These are phyloP conservation scores for Hyaloperonospora brassicae DNA, from an alignment of 352 stramenopile species.

Conservation along the genomic window DNA sequence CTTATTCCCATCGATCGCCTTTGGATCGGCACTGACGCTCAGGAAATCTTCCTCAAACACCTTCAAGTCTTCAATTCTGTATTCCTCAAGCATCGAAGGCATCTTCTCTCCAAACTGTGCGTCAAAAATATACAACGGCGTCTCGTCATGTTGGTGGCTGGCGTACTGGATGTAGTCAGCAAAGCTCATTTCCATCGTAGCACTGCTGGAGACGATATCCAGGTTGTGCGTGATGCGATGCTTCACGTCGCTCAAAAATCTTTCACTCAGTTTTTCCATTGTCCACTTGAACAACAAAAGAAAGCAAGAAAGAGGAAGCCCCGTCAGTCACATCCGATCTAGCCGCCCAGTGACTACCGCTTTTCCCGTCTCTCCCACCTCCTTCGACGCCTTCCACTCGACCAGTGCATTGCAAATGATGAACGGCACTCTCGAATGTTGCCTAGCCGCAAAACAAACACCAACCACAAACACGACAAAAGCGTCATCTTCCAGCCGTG, in stretches of 20 bases:
- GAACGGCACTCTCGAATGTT: conserved; percentile 65
- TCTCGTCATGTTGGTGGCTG: conserved; percentile 66
- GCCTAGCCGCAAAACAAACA: conserved; percentile 19
- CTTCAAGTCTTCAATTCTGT: conserved; percentile 48
- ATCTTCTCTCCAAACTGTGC: conserved; percentile 78
- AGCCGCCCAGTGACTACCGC: not conserved
- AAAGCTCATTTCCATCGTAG: conserved; percentile 72
- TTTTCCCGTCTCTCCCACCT: conserved; percentile 23
- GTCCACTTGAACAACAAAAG: conserved; percentile 51
- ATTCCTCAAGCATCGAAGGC: conserved; percentile 58
- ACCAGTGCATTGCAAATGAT: conserved; percentile 61
- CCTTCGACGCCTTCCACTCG: conserved; percentile 60
- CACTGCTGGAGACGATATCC: conserved; percentile 44
- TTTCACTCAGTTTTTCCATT: conserved; percentile 44
- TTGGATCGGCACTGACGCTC: conserved; percentile 22
- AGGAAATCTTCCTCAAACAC: conserved; percentile 78
- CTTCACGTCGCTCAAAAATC: conserved; percentile 42
- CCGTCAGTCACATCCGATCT: not conserved
- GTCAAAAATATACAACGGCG: conserved; percentile 85
- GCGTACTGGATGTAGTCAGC: conserved; percentile 64
- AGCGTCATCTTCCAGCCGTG: not conserved
- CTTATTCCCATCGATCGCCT: conserved; percentile 19
- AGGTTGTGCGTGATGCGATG: conserved; percentile 77
- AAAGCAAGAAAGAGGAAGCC: not conserved
- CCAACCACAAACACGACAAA: too few relatives aligned